Evolutionary conservation across 2,329 filamentous ascomycete species (phyloP), one percentile per base, ranked within the genome.

Genomic region (Phialemoniopsis sp.): DNA sequence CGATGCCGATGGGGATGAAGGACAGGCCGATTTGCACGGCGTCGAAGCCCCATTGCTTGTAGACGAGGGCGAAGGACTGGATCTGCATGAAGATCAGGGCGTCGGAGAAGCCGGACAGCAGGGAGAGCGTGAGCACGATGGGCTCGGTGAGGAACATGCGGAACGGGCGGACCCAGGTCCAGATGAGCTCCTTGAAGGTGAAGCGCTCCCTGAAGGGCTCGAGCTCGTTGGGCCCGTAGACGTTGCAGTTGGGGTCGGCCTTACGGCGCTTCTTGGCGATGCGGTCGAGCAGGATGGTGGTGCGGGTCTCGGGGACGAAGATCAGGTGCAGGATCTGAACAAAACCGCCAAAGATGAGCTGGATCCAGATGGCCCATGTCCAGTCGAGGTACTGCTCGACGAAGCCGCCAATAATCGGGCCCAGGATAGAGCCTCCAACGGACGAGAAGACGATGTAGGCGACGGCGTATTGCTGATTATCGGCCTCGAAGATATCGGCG

Each of bases 21-120:
- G 76, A 59, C 16, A 85, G 64, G 1, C 80, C 81, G 3, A 80
- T 62, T 8, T 71, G 60, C 3, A 81, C 59, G 8, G 72, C 68
- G 16, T 61, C 61, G 48, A 88, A 88, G 33, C 62, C 52, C 81
- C 82, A 89, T 52, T 87, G 80, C 13, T 66, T 60, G 51, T 86
- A 85, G 3, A 89, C 83, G 3, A 86, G 67, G 0, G 66, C 61
- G 49, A 87, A 89, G 0, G 79, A 84, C 56, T 88, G 81, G 39
- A 88, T 78, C 56, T 85, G 86, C 69, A 85, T 86, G 66, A 88
- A 89, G 60, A 88, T 87, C 4, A 89, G 73, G 3, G 82, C 82
- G 43, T 88, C 85, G 9, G 76, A 80, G 66, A 88, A 88, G 26
- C 84, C 84, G 4, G 76, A 82, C 5, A 88, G 76, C 1, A 88